Base-by-base conservation (phyloP, 2,329 filamentous ascomycete species). In the Alternaria sp. region DNA sequence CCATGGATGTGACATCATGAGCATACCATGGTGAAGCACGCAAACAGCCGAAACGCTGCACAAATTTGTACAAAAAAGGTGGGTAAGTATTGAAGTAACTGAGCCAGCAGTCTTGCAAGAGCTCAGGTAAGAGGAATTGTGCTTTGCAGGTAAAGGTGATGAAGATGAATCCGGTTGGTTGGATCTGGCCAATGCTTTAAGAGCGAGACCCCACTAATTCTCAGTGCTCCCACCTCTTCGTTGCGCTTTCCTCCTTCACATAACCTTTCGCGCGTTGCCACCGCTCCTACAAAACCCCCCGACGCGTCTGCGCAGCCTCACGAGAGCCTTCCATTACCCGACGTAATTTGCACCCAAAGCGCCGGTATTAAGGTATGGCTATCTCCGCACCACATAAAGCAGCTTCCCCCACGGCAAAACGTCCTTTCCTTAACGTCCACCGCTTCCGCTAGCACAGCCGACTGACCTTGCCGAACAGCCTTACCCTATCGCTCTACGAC, bases 161-260 rank as follows among this genome's bases (percentile, higher is more conserved):
- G 55, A 62, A 53, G 54, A 58, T 70, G 66, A 64, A 38, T 54
- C 64, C 61, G 63, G 55, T 60, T 65, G 63, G 66, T 59, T 58
- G 53, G 60, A 51, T 58, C 34, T 62, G 57, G 63, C 62, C 69
- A 66, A 67, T 68, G 67, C 61, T 57, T 46, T 59, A 36, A 63
- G 65, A 67, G 73, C 60, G 54, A 65, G 65, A 68, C 74, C 73
- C 73, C 74, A 73, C 74, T 71, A 71, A 67, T 63, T 54, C 56
- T 64, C 62, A 67, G 52, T 67, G 66, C 66, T 69, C 66, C 59
- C 69, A 71, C 68, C 68, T 71, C 68, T 69, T 64, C 57, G 58
- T 65, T 64, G 62, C 63, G 60, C 61, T 58, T 59, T 56, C 60
- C 60, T 62, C 62, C 51, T 64, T 65, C 66, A 56, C 60, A 52